phyloP scores from a whole-genome alignment of 1,284 basidiomycete species.

The Heterobasidion irregulare region DNA sequence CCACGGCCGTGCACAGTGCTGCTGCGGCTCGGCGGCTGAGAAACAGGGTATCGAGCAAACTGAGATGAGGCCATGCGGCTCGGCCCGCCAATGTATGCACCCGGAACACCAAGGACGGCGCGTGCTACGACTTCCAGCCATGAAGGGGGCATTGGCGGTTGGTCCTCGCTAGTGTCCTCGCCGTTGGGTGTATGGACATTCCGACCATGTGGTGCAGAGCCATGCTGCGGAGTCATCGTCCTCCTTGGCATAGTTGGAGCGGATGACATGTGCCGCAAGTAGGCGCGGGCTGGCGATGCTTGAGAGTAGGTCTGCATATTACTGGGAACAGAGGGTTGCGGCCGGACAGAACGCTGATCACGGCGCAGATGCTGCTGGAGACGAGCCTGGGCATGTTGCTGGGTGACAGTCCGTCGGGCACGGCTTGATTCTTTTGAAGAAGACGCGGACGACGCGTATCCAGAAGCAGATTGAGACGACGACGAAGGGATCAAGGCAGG shows the following conservation, averaged over 20 bases:
- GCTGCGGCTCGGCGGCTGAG: slow-evolving; percentile 4
- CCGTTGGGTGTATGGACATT: neutral
- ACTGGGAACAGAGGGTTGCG: slow-evolving; percentile 19
- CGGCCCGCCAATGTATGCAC: slow-evolving; percentile 35
- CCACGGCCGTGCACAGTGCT: slow-evolving; percentile 3
- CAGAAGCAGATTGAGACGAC: slow-evolving; percentile 10
- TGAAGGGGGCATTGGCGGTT: slow-evolving; percentile 42
- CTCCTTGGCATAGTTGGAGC: slow-evolving; percentile 39
- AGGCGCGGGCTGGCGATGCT: slow-evolving; percentile 45
- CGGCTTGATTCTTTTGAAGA: neutral
- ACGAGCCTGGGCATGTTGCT: neutral
- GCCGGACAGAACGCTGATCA: slow-evolving; percentile 9
- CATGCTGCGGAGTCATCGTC: neutral
- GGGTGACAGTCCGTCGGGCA: neutral
- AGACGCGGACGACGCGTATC: slow-evolving; percentile 1
- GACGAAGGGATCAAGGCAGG: neutral
- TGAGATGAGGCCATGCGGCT: neutral
- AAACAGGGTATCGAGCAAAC: neutral
- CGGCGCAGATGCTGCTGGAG: neutral
- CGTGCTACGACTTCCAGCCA: slow-evolving; percentile 60
- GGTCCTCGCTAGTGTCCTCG: slow-evolving; percentile 7
- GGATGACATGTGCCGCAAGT: slow-evolving; percentile 64
- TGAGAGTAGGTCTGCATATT: slow-evolving; percentile 21
- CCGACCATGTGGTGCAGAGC: neutral
- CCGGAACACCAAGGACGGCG: slow-evolving; percentile 43